A percentile compares a stretch with the other conserved stretches of the same genome.
These are phyloP conservation scores for Lactarius akahatsu DNA, from an alignment of 768 basidiomycete genomes.

Conservation along the genomic window DNA sequence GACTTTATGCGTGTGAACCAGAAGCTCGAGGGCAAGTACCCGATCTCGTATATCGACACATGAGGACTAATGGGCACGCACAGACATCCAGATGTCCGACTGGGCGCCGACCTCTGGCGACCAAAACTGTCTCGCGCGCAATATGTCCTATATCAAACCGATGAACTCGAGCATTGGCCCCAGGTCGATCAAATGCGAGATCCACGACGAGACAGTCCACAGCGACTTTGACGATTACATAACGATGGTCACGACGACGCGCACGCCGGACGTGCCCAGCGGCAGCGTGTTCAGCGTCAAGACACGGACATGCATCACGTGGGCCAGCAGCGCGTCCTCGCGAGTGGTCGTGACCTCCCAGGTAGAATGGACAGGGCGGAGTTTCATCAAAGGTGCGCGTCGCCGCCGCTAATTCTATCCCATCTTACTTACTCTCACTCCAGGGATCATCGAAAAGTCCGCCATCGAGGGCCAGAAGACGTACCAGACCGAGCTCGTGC, in stretches of 20 bases:
- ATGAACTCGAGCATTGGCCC: slow-evolving; percentile 86
- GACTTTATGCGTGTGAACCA: slow-evolving; percentile 90
- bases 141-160: slow-evolving; percentile 97
- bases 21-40: slow-evolving; percentile 73
- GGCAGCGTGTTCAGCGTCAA: slow-evolving; percentile 92
- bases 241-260: slow-evolving; percentile 82
- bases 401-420: not conserved
- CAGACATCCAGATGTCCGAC: slow-evolving; percentile 95
- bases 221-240: slow-evolving; percentile 84
- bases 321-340: slow-evolving; percentile 79
- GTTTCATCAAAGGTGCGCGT: slow-evolving; percentile 86
- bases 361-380: slow-evolving; percentile 95
- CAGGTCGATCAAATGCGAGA: slow-evolving; percentile 93
- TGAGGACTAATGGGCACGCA: not conserved
- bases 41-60: not conserved
- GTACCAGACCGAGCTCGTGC: slow-evolving; percentile 81
- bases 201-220: slow-evolving; percentile 79
- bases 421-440: not conserved
- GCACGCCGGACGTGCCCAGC: slow-evolving; percentile 92
- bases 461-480: slow-evolving; percentile 89
- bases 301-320: slow-evolving; percentile 92
- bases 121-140: slow-evolving; percentile 72
- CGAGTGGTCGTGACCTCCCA: slow-evolving; percentile 84
- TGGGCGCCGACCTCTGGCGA: slow-evolving; percentile 72
- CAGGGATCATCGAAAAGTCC: slow-evolving; percentile 91